Conservation (phyloP, 306 rosid species). For the Vigna reflexopilosa region DNA sequence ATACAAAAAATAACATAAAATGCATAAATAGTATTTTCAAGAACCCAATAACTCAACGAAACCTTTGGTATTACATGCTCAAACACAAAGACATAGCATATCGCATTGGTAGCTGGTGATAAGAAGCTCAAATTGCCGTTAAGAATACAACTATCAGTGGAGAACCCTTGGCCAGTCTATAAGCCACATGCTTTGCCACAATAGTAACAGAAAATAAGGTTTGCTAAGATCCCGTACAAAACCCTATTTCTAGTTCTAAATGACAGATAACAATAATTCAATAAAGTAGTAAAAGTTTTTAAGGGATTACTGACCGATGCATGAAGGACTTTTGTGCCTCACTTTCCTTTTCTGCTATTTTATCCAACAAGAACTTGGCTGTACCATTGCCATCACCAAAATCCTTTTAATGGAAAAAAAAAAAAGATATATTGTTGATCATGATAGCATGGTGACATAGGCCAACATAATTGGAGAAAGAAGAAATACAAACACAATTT, state of each 20-base stretch:
- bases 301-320: slow-evolving; percentile 78
- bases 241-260: slow-evolving; percentile 37
- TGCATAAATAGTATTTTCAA: slow-evolving; percentile 21
- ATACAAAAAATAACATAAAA: slow-evolving; percentile 15
- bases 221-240: slow-evolving; percentile 29
- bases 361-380: slow-evolving; percentile 77
- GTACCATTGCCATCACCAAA: slow-evolving; percentile 78
- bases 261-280: slow-evolving; percentile 27
- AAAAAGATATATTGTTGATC: slow-evolving; percentile 42
- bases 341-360: slow-evolving; percentile 77
- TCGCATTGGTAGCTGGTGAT: background rate
- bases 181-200: slow-evolving; percentile 5
- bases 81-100: background rate
- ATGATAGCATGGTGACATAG: slow-evolving; percentile 38
- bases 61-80: background rate
- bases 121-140: background rate
- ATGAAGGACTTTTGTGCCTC: slow-evolving; percentile 97
- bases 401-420: slow-evolving; percentile 62
- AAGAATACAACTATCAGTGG: background rate
- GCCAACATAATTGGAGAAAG: slow-evolving; percentile 33
- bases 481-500: slow-evolving; percentile 35
- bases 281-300: slow-evolving; percentile 33
- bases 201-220: slow-evolving; percentile 17
- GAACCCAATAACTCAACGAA: slow-evolving; percentile 34
- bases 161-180: background rate